Evolutionary conservation across 1,139 yeast species (phyloP).

Genomic region (Magnusiomyces suaveolens): DNA sequence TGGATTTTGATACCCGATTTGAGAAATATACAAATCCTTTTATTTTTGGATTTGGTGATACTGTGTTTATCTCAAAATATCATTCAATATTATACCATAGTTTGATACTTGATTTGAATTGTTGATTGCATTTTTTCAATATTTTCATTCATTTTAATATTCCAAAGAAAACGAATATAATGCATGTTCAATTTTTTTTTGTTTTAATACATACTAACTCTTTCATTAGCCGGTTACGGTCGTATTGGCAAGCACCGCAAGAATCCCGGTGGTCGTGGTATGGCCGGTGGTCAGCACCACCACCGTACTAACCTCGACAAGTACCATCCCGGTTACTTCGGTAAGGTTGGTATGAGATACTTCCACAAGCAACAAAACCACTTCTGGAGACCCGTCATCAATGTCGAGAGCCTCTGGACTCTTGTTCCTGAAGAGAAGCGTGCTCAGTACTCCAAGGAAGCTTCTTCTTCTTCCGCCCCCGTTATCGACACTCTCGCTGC

Average conservation of each 20-base stretch:
- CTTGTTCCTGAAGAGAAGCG: slow-evolving; percentile 90
- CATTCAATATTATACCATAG: too few relatives aligned
- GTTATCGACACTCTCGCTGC: slow-evolving; percentile 98
- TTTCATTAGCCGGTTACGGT: slow-evolving; percentile 99
- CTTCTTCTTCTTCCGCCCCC: slow-evolving; percentile 90
- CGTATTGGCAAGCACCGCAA: slow-evolving; percentile 99
- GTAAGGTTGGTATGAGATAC: slow-evolving; percentile 99
- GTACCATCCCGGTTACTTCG: slow-evolving; percentile 99
- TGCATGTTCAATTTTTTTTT: too few relatives aligned
- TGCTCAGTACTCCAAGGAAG: slow-evolving; percentile 82
- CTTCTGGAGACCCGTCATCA: slow-evolving; percentile 97
- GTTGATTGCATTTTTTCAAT: too few relatives aligned
- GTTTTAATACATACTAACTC: too few relatives aligned
- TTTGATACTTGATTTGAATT: too few relatives aligned
- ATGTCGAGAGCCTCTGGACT: slow-evolving; percentile 98
- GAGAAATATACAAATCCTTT: too few relatives aligned
- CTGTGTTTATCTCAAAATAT: too few relatives aligned
- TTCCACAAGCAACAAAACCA: slow-evolving; percentile 96
- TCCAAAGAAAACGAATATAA: too few relatives aligned
- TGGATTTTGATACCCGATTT: background rate
- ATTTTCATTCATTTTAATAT: too few relatives aligned
- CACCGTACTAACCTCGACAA: slow-evolving; percentile 98
- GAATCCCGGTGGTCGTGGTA: slow-evolving; percentile 99
- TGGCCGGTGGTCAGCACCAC: slow-evolving; percentile 99
- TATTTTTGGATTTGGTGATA: too few relatives aligned